These are phyloP conservation scores for Pleurotus citrinopileatus DNA, from an alignment of 768 basidiomycete species.

Conservation along the genomic window DNA sequence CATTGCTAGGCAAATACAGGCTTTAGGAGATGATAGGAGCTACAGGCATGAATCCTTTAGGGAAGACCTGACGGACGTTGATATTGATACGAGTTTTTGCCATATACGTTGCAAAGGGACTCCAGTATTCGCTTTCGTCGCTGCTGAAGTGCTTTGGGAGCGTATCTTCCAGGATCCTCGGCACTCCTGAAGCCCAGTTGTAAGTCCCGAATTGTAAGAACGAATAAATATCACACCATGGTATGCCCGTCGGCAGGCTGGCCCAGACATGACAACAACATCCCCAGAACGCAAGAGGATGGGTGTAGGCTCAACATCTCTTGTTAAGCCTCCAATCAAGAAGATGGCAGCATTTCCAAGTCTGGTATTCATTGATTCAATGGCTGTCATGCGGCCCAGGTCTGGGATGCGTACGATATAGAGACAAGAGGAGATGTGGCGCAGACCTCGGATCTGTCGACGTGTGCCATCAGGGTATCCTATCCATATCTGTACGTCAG, in stretches of 20 bases:
- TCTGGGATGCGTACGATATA: slow-evolving; percentile 90
- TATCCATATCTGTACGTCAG: slow-evolving; percentile 22
- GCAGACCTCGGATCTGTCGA: slow-evolving; percentile 95
- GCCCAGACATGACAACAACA: slow-evolving; percentile 90
- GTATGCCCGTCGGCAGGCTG: slow-evolving; percentile 79
- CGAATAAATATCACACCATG: slow-evolving; percentile 62
- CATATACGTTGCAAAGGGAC: slow-evolving; percentile 62
- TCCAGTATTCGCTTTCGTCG: slow-evolving; percentile 45
- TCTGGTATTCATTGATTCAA: slow-evolving; percentile 41
- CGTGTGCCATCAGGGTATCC: slow-evolving; percentile 96
- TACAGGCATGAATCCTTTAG: slow-evolving; percentile 55
- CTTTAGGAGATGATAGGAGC: not conserved
- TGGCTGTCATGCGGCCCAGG: too few relatives aligned
- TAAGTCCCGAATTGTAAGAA: too few relatives aligned
- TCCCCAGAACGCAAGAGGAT: slow-evolving; percentile 92
- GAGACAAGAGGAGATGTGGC: slow-evolving; percentile 91
- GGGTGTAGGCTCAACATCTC: slow-evolving; percentile 73
- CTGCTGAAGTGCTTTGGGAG: slow-evolving; percentile 59
- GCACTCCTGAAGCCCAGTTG: slow-evolving; percentile 59
- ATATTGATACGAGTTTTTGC: slow-evolving; percentile 77
- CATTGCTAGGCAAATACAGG: not conserved
- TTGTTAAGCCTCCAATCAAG: slow-evolving; percentile 80
- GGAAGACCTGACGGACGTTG: slow-evolving; percentile 89
- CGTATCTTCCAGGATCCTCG: slow-evolving; percentile 81
- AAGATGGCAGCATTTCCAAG: slow-evolving; percentile 90